These are phyloP conservation scores for Azolla pinnata DNA, from an alignment of 75 land plant species.

Conservation along the genomic window DNA sequence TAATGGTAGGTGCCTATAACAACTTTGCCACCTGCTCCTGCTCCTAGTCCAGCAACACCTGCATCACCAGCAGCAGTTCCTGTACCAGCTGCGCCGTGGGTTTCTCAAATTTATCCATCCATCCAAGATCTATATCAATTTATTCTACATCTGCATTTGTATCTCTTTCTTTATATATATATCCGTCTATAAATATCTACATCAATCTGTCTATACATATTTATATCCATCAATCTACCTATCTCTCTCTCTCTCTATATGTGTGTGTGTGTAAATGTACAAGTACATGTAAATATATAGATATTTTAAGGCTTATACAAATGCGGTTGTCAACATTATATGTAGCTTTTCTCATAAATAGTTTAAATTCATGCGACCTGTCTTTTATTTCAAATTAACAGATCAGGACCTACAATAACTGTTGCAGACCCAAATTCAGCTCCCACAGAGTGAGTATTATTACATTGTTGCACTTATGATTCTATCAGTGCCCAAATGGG, in stretches of 20 bases:
- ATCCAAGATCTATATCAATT: slow-evolving; percentile 3
- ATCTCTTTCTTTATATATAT: not conserved
- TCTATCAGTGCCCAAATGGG: no score
- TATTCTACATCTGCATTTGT: not conserved
- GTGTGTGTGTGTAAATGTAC: not conserved
- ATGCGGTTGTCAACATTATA: no score
- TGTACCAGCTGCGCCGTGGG: slow-evolving; percentile 11
- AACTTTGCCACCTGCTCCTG: slow-evolving; percentile 16
- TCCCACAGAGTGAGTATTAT: no score
- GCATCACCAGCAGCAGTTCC: slow-evolving; percentile 28
- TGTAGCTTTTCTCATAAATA: no score
- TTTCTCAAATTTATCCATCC: not conserved
- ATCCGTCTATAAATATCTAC: not conserved
- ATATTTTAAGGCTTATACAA: no score
- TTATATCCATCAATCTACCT: not conserved
- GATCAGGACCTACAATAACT: not conserved
- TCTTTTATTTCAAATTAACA: no score
- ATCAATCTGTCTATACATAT: not conserved
- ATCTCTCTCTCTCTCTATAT: not conserved
- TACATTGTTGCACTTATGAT: no score
- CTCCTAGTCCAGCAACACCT: slow-evolving; percentile 19
- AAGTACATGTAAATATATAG: not conserved
- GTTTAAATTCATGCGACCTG: no score
- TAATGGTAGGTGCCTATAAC: slow-evolving; percentile 11
- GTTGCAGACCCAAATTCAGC: no score